phyloP scores from a whole-genome alignment of 176 grass and related monocot species.

The Rhynchospora pubera region DNA sequence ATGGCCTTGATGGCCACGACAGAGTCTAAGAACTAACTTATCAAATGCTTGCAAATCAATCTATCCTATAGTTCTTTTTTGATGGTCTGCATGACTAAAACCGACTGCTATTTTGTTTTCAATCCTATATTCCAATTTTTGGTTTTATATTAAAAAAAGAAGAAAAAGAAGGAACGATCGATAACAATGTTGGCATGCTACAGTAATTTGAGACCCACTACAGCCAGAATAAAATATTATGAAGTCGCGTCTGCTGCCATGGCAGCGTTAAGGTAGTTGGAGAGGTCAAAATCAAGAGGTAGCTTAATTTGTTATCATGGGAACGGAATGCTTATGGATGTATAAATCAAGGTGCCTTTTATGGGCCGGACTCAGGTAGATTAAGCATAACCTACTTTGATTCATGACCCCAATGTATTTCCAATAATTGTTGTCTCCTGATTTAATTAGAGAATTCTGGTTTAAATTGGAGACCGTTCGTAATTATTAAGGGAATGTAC shows the following conservation, averaged over 20 bases:
- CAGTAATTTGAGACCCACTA: background rate
- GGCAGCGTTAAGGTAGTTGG: constrained; percentile 20
- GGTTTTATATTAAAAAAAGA: background rate
- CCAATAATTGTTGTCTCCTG: background rate
- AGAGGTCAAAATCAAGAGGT: constrained; percentile 26
- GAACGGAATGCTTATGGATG: background rate
- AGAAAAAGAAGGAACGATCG: background rate
- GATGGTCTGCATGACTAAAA: background rate
- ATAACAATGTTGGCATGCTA: background rate
- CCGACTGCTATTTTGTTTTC: background rate
- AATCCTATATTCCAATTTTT: background rate
- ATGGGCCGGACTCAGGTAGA: background rate
- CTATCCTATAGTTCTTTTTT: background rate
- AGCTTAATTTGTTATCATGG: constrained; percentile 28
- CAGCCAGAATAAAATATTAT: background rate
- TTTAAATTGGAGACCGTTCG: background rate
- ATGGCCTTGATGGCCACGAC: background rate
- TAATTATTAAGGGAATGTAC: too few species aligned
- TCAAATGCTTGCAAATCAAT: constrained; percentile 10
- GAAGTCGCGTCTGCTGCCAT: background rate
- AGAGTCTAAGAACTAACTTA: background rate
- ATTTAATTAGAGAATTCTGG: background rate
- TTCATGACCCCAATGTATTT: background rate
- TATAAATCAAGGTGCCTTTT: background rate
- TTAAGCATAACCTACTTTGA: constrained; percentile 13